A percentile compares a stretch with the other conserved stretches of the same genome.
Evolutionary conservation across 2,329 filamentous ascomycete species (phyloP).

Genomic region (Teratosphaeria viscida): DNA sequence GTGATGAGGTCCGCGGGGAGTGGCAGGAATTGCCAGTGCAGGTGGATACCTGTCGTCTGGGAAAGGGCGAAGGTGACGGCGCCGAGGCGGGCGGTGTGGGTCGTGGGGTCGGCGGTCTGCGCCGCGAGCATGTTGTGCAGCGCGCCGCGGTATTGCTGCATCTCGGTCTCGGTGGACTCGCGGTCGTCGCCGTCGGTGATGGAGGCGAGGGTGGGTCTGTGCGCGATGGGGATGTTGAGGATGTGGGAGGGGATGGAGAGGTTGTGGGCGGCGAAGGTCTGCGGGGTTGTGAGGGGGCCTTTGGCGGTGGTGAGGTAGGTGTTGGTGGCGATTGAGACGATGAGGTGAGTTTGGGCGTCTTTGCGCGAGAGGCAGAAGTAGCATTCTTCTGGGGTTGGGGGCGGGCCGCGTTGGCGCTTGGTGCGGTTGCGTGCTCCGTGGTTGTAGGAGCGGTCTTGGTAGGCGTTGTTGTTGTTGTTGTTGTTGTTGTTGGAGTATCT

Average conservation of each 20-base stretch:
- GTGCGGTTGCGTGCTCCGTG: conserved; percentile 27
- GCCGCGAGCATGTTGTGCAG: conserved; percentile 64
- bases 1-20: conserved; percentile 57
- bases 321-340: conserved; percentile 79
- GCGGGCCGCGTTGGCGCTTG: conserved; percentile 28
- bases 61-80: conserved; percentile 89
- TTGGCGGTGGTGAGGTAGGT: conserved; percentile 86
- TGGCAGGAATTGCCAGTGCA: conserved; percentile 89
- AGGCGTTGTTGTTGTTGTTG: conserved; percentile 36
- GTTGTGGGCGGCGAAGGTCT: conserved; percentile 60
- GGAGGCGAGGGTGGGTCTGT: conserved; percentile 62
- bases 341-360: conserved; percentile 73
- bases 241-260: conserved; percentile 85
- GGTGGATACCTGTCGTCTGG: conserved; percentile 68
- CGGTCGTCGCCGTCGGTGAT: conserved; percentile 49
- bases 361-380: conserved; percentile 94
- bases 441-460: conserved; percentile 26
- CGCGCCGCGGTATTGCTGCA: conserved; percentile 67
- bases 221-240: conserved; percentile 79
- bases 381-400: conserved; percentile 57
- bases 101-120: conserved; percentile 25
- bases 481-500: conserved; percentile 46
- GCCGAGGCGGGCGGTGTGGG: conserved; percentile 52
- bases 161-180: conserved; percentile 59
- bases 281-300: conserved; percentile 65